phyloP scores from a whole-genome alignment of 768 basidiomycete species.

The Kockovaella imperatae region DNA sequence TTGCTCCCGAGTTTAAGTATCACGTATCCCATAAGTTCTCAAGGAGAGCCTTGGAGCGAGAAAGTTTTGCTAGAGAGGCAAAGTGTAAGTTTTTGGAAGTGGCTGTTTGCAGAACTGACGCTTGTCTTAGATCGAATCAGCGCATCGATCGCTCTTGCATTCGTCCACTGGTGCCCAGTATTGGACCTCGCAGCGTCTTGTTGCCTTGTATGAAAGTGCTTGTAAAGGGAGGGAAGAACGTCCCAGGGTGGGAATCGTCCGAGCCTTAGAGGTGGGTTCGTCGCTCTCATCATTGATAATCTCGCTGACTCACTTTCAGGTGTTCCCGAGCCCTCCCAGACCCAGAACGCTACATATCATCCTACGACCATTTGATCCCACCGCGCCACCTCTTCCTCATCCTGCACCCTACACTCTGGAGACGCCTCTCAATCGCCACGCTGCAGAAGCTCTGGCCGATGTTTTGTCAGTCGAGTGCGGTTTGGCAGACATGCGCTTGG shows the following conservation, averaged over 20 bases:
- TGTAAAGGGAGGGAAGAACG: conserved; percentile 44
- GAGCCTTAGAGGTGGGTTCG: conserved; percentile 37
- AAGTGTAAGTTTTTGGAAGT: conserved; percentile 57
- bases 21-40: conserved; percentile 79
- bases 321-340: conserved; percentile 18
- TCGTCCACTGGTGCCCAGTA: conserved; percentile 52
- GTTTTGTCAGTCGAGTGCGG: conserved; percentile 92
- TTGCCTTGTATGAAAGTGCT: conserved; percentile 63
- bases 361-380: conserved; percentile 10
- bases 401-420: conserved; percentile 66
- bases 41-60: conserved; percentile 74
- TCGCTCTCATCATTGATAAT: background rate
- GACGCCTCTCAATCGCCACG: conserved; percentile 53
- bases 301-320: conserved; percentile 9
- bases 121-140: conserved; percentile 25
- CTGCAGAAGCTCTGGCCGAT: conserved; percentile 77
- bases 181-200: conserved; percentile 80
- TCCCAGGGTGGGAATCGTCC: conserved; percentile 29
- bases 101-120: conserved; percentile 51
- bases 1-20: conserved; percentile 77
- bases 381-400: conserved; percentile 45
- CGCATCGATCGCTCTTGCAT: conserved; percentile 17
- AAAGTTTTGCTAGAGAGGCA: conserved; percentile 72
- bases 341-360: conserved; percentile 20
- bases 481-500: conserved; percentile 69